Percentiles rank a stretch among this genome's conserved stretches.
These are phyloP conservation scores for Dioszegia crocea DNA, from an alignment of 768 basidiomycete species.

Conservation along the genomic window DNA sequence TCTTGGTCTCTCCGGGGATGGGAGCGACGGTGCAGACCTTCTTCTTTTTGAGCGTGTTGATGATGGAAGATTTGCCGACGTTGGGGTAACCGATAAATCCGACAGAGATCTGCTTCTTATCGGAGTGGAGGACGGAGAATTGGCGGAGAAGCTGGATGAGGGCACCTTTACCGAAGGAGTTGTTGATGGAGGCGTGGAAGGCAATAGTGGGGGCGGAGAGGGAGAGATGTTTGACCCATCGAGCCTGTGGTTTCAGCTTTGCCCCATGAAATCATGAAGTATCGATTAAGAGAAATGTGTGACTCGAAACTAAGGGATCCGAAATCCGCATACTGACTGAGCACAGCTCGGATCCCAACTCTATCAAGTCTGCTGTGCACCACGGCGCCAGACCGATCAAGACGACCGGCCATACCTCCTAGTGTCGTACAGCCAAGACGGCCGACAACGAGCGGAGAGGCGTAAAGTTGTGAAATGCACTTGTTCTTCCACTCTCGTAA, in stretches of 20 bases:
- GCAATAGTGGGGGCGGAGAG: slow-evolving; percentile 94
- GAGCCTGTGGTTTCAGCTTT: slow-evolving; percentile 58
- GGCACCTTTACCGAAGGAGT: slow-evolving; percentile 98
- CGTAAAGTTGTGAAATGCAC: slow-evolving; percentile 37
- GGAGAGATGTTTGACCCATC: slow-evolving; percentile 91
- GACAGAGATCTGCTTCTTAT: slow-evolving; percentile 98
- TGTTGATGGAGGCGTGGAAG: slow-evolving; percentile 97
- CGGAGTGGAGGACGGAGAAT: slow-evolving; percentile 92
- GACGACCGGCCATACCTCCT: slow-evolving; percentile 23
- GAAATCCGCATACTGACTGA: slow-evolving; percentile 10
- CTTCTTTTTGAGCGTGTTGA: slow-evolving; percentile 96
- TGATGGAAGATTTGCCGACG: slow-evolving; percentile 93
- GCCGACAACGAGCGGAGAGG: slow-evolving; percentile 24
- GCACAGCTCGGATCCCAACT: slow-evolving; percentile 49
- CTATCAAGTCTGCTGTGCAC: slow-evolving; percentile 49
- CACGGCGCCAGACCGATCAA: slow-evolving; percentile 42
- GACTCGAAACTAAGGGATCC: slow-evolving; percentile 54
- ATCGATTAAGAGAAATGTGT: slow-evolving; percentile 46
- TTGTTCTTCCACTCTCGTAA: slow-evolving; percentile 58
- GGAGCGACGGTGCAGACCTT: slow-evolving; percentile 97
- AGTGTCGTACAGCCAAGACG: slow-evolving; percentile 25
- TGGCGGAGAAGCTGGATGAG: slow-evolving; percentile 94
- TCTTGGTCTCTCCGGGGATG: slow-evolving; percentile 97
- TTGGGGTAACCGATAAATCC: slow-evolving; percentile 98
- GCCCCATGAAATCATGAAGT: background rate